Conservation (phyloP, 2,329 filamentous ascomycete species). For the Epichloe scottii region DNA sequence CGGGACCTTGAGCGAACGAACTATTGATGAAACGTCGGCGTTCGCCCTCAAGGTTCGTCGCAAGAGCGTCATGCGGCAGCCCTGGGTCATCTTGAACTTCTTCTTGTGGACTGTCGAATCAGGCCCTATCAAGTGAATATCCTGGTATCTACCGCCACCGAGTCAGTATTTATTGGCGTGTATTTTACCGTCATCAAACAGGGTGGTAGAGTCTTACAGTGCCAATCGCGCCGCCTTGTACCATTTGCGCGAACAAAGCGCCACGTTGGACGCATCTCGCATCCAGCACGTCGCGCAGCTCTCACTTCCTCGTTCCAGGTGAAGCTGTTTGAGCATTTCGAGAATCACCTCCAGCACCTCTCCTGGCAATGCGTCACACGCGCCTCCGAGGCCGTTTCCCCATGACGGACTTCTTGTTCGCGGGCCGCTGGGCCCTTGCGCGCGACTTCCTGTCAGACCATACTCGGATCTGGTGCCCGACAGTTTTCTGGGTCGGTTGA, state of each 20-base stretch:
- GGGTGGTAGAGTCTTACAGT: constrained; percentile 28
- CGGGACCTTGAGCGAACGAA: constrained; percentile 43
- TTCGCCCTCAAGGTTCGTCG: constrained; percentile 44
- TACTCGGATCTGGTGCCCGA: constrained; percentile 10
- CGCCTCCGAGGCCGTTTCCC: constrained; percentile 24
- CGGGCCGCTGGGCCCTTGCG: constrained; percentile 14
- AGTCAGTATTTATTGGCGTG: neutral
- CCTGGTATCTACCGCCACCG: constrained; percentile 32
- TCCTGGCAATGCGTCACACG: constrained; percentile 43
- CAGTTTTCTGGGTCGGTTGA: constrained; percentile 26
- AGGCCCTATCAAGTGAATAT: constrained; percentile 45
- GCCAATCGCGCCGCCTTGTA: constrained; percentile 36
- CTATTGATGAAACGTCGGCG: constrained; percentile 38
- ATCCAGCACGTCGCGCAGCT: constrained; percentile 56
- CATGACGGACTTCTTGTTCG: constrained; percentile 17
- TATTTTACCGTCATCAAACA: neutral
- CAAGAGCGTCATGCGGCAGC: constrained; percentile 41
- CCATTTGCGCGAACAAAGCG: constrained; percentile 38
- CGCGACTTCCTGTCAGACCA: neutral
- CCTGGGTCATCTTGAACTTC: constrained; percentile 39
- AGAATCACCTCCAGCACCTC: constrained; percentile 47
- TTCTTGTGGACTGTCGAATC: constrained; percentile 45
- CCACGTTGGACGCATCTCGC: constrained; percentile 43
- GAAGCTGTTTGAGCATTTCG: constrained; percentile 36
- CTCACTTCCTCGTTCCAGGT: constrained; percentile 32